Conservation (phyloP, 148 eudicot species). For the Dysphania ambrosioides region DNA sequence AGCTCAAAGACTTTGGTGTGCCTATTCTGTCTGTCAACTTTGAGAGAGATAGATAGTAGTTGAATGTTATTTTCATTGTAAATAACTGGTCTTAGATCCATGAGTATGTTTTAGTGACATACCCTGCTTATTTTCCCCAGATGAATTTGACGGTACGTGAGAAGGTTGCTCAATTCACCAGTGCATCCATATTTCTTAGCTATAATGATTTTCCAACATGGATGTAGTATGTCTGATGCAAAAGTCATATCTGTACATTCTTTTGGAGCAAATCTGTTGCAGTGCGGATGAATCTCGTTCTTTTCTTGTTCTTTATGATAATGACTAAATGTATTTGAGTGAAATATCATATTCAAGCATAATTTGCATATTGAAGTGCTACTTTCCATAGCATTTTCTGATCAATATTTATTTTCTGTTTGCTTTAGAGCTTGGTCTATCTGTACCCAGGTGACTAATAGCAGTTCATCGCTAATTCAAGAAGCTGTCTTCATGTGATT, state of each 20-base stretch:
- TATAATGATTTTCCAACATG: conserved; percentile 21
- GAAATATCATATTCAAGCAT: background rate
- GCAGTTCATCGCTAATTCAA: conserved; percentile 27
- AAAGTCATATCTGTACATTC: conserved; percentile 21
- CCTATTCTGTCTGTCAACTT: background rate
- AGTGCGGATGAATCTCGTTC: background rate
- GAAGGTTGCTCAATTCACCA: conserved; percentile 47
- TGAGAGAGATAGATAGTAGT: background rate
- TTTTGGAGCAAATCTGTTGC: conserved; percentile 18
- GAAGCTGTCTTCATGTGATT: conserved; percentile 26
- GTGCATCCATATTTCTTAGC: conserved; percentile 30
- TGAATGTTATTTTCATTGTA: conserved; percentile 1
- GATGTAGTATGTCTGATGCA: conserved; percentile 1
- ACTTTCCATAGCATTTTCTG: conserved; percentile 25
- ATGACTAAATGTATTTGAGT: conserved; percentile 12
- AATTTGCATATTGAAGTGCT: conserved; percentile 12
- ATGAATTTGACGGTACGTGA: conserved; percentile 92
- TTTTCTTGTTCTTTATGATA: background rate
- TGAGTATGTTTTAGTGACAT: conserved; percentile 45
- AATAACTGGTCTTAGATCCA: conserved; percentile 23
- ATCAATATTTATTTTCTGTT: conserved; percentile 32
- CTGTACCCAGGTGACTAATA: conserved; percentile 81
- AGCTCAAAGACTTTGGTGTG: no score
- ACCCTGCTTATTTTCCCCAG: conserved; percentile 77
- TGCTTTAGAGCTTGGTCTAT: conserved; percentile 87